Evolutionary conservation across 2,329 filamentous ascomycete species (phyloP).

Genomic region (Remersonia thermophila): DNA sequence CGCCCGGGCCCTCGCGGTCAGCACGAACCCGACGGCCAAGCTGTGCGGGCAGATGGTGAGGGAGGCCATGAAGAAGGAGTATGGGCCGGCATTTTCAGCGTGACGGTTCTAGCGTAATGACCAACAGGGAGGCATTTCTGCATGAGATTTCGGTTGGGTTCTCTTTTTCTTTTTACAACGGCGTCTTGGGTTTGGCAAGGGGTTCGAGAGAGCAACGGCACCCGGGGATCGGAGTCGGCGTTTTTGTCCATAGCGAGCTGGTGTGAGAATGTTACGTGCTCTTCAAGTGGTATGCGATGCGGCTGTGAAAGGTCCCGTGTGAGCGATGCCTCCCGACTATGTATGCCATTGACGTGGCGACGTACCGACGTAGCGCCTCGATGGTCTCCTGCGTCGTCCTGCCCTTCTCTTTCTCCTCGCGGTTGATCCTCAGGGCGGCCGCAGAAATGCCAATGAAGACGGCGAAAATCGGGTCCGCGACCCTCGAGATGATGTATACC

Average conservation of each 20-base stretch:
- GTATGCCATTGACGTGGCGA: too few species aligned
- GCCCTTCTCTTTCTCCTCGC: constrained; percentile 47
- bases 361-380: constrained; percentile 33
- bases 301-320: constrained; percentile 4
- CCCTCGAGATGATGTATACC: constrained; percentile 47
- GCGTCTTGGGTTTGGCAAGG: constrained; percentile 2
- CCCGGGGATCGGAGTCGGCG: too few species aligned
- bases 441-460: constrained; percentile 43
- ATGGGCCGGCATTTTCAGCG: constrained; percentile 37
- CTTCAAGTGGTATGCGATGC: too few species aligned
- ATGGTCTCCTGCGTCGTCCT: constrained; percentile 38
- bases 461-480: constrained; percentile 47
- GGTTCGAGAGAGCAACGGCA: too few species aligned
- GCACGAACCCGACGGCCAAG: constrained; percentile 56
- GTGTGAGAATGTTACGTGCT: too few species aligned
- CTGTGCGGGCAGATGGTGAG: constrained; percentile 57
- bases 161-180: background rate
- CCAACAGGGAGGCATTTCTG: too few species aligned
- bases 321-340: constrained; percentile 1
- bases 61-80: constrained; percentile 58
- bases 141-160: too few species aligned
- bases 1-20: constrained; percentile 51
- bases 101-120: too few species aligned
- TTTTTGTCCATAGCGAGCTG: too few species aligned
- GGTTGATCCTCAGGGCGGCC: constrained; percentile 44